Evolutionary conservation across 768 basidiomycete genomes (phyloP).

Genomic region (Suillus bovinus): DNA sequence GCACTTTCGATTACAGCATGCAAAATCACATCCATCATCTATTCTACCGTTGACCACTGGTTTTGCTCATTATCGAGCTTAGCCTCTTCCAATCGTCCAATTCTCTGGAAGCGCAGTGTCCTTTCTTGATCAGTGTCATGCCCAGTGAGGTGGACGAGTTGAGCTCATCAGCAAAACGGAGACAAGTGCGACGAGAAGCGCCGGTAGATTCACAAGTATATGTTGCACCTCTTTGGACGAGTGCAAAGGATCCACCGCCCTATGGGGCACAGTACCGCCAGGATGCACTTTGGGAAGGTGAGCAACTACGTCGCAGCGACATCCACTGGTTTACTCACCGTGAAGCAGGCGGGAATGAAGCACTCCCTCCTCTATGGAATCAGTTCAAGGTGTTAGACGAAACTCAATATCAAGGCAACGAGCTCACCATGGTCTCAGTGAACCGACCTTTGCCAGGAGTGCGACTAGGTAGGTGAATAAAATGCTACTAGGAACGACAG

Average conservation of each 20-base stretch:
- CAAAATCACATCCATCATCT: too few relatives aligned
- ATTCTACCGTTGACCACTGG: too few relatives aligned
- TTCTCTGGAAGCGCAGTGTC: not conserved
- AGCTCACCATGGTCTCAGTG: not conserved
- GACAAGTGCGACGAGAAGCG: not conserved
- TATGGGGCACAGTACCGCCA: not conserved
- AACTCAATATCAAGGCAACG: not conserved
- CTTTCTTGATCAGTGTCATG: not conserved
- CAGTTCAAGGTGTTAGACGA: not conserved
- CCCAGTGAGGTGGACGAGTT: not conserved
- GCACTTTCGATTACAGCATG: too few relatives aligned
- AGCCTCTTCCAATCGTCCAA: too few relatives aligned
- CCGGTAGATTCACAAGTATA: not conserved
- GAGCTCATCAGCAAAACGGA: not conserved
- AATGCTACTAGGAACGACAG: not conserved
- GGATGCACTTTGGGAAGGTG: constrained; percentile 1
- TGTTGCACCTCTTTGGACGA: not conserved
- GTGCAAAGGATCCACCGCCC: not conserved
- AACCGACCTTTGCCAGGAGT: not conserved
- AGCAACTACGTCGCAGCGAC: not conserved
- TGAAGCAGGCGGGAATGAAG: not conserved
- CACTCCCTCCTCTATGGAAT: not conserved
- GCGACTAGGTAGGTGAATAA: not conserved
- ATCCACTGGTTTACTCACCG: not conserved
- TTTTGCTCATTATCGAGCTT: too few relatives aligned